Percentiles rank a stretch among this genome's conserved stretches.
These are phyloP conservation scores for Globisporangium iwayamae DNA, from an alignment of 352 stramenopile species.

Conservation along the genomic window DNA sequence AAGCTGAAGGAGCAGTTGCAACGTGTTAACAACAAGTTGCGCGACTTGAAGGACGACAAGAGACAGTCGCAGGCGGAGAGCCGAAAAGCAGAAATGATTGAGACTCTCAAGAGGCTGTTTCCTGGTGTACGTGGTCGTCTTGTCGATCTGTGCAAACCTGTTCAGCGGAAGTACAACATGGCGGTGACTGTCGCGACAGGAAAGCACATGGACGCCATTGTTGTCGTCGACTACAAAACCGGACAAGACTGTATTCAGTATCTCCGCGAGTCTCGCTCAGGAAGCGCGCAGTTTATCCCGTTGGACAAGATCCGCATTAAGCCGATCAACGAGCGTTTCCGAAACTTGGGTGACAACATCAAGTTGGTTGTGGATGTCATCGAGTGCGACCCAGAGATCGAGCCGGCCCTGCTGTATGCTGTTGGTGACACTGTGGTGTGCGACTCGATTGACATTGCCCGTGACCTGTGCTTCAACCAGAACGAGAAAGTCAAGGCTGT, in stretches of 20 bases:
- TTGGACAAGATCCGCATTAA: conserved; percentile 93
- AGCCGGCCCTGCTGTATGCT: conserved; percentile 94
- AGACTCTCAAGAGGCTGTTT: conserved; percentile 84
- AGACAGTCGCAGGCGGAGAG: conserved; percentile 91
- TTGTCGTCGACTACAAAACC: conserved; percentile 77
- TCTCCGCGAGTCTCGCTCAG: conserved; percentile 93
- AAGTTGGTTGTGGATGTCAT: conserved; percentile 96
- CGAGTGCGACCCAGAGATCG: conserved; percentile 89
- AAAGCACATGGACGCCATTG: conserved; percentile 95
- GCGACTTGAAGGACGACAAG: conserved; percentile 90
- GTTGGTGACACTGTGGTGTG: conserved; percentile 96
- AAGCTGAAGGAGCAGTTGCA: conserved; percentile 64
- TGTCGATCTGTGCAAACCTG: conserved; percentile 96
- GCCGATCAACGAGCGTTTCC: conserved; percentile 92
- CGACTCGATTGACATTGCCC: conserved; percentile 93
- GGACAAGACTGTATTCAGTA: conserved; percentile 90
- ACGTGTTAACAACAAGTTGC: conserved; percentile 81
- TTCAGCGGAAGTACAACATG: conserved; percentile 96
- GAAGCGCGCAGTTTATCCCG: conserved; percentile 95
- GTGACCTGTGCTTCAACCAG: conserved; percentile 76
- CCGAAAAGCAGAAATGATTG: conserved; percentile 67
- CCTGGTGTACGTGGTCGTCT: conserved; percentile 93
- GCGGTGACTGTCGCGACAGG: conserved; percentile 96
- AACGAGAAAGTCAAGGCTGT: conserved; percentile 88
- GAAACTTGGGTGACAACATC: conserved; percentile 88